Base-by-base conservation (phyloP, 1,284 basidiomycete species). In the Retiboletus fuscus region DNA sequence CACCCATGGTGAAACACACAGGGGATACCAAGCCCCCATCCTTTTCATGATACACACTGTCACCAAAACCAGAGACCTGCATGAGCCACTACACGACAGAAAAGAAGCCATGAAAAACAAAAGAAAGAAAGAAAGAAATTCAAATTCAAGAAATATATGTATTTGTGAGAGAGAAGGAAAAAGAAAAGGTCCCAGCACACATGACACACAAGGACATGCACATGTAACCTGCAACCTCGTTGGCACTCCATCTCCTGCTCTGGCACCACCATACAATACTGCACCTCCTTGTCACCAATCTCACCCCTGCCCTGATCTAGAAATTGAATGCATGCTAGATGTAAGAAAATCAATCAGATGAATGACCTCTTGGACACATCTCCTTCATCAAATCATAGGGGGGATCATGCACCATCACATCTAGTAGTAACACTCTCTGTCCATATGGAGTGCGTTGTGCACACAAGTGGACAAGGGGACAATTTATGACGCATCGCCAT, bases 281-380 rank as follows among this genome's bases (percentile, higher is more conserved):
- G 39, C 44, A 20, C 69, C 68, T 66, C 67, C 68, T 43, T 74
- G 65, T 76, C 41, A 61, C 70, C 61, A 74, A 73, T 49, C 22
- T n/a, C 28, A 53, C 43, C 67, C 30, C 22, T 43, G 49, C 39
- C 66, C 71, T 75, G 71, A 63, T 55, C 30, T 18, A 49, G 65
- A 20, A 39, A 61, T 61, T 41, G 43, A 66, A 53, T 53, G 68
- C 47, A 46, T 58, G 68, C 28, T 43, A 22, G 44, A 64, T 30
- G 30, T 51, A 51, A 44, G 22, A 53, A 34, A 39, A 61, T 24
- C 22, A 34, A 64, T 30, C 26, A 53, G 51, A 41, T 61, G 34
- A 20, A 46, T 46, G 22, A 12, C 44, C 46, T 57, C 41, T 26
- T 65, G 51, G 46, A 55, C 67, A 20, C 69, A 49, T 49, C 39